A percentile compares a stretch with the other conserved stretches of the same genome.
Evolutionary conservation across 192 early-diverging fungal genomes (phyloP).

Genomic region (Coemansia sp.): DNA sequence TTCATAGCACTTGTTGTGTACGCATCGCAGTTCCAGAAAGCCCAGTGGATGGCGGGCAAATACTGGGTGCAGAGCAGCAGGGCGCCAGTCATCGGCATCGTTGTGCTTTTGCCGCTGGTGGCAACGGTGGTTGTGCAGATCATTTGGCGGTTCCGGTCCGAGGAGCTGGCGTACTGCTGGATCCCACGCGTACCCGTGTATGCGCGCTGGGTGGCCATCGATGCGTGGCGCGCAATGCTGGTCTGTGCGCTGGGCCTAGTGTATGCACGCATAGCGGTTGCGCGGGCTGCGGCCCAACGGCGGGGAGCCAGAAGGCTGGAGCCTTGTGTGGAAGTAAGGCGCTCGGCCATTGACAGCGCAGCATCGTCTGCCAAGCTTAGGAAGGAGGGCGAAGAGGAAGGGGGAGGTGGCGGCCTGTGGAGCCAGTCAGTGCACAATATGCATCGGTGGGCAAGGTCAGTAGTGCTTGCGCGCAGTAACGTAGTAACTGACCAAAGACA

Average conservation of each 20-base stretch:
- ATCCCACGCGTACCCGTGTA: constrained; percentile 43
- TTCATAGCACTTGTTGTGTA: constrained; percentile 25
- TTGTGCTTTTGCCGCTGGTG: constrained; percentile 38
- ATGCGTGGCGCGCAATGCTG: constrained; percentile 34
- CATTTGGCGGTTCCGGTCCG: constrained; percentile 46
- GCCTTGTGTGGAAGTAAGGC: background rate
- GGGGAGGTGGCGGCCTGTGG: constrained; percentile 23
- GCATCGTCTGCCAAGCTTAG: background rate
- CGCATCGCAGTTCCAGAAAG: constrained; percentile 20
- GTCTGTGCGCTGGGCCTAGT: constrained; percentile 13
- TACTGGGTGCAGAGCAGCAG: constrained; percentile 47
- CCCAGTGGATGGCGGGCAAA: constrained; percentile 21
- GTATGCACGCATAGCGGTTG: constrained; percentile 14
- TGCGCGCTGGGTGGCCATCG: constrained; percentile 49
- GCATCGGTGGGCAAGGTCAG: constrained; percentile 40
- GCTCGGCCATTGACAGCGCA: constrained; percentile 32
- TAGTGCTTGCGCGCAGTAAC: constrained; percentile 25
- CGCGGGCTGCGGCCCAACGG: background rate
- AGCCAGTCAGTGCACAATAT: constrained; percentile 46
- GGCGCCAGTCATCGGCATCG: constrained; percentile 32
- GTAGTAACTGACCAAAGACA: background rate
- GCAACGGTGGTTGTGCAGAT: constrained; percentile 28
- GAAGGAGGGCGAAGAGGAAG: background rate
- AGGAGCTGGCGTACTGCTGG: constrained; percentile 52
- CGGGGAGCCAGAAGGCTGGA: background rate